A percentile compares a stretch with the other conserved stretches of the same genome.
phyloP scores from a whole-genome alignment of 108 stramenopile genomes.

The Skeletonema costatum region DNA sequence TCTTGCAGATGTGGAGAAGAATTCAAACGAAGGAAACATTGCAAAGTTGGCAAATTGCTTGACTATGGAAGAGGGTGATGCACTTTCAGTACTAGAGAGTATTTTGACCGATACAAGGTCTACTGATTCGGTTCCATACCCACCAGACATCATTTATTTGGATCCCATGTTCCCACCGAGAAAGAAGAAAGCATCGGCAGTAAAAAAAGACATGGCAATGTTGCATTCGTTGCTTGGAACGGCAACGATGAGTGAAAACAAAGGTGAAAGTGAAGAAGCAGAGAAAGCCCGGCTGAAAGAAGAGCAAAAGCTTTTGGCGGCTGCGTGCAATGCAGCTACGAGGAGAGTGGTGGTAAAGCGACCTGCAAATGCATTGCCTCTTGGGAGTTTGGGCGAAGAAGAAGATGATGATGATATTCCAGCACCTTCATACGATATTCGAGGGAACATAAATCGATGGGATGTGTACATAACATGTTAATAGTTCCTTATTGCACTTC shows the following conservation, averaged over 20 bases:
- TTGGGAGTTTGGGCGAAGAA: conserved; percentile 38
- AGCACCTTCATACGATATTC: conserved; percentile 66
- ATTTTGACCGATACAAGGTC: neutral
- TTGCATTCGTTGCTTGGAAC: conserved; percentile 73
- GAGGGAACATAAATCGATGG: conserved; percentile 78
- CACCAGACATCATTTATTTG: conserved; percentile 74
- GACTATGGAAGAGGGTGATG: conserved; percentile 62
- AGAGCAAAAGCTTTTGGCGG: conserved; percentile 54
- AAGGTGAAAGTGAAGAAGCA: neutral
- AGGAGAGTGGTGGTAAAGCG: conserved; percentile 82
- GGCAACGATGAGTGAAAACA: conserved; percentile 5
- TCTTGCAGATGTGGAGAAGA: conserved; percentile 6
- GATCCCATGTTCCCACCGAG: conserved; percentile 91
- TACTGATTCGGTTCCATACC: neutral
- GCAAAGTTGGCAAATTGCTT: conserved; percentile 48
- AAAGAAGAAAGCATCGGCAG: conserved; percentile 64
- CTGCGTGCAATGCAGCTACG: conserved; percentile 49
- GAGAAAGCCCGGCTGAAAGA: conserved; percentile 19
- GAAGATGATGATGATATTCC: neutral
- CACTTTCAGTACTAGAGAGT: conserved; percentile 31
- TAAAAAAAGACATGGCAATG: conserved; percentile 86
- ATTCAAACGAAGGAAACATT: neutral
- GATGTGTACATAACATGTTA: conserved; percentile 67
- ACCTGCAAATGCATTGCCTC: conserved; percentile 65
- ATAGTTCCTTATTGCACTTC: too few species aligned